phyloP scores from a whole-genome alignment of 257 asterid species.

The Nicotiana tomentosiformis region DNA sequence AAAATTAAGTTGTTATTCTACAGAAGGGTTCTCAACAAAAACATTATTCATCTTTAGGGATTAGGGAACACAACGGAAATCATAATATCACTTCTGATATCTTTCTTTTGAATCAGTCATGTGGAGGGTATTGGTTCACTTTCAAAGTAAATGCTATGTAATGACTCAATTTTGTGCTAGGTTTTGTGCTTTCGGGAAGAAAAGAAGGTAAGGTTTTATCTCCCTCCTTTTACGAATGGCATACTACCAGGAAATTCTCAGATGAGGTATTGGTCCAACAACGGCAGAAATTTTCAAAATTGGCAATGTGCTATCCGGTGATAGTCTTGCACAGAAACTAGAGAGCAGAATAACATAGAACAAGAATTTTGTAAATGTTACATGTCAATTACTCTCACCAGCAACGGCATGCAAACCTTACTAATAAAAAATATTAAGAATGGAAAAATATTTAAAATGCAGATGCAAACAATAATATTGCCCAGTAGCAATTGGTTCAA shows the following conservation, averaged over 20 bases:
- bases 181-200: neutral
- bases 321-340: neutral
- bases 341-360: neutral
- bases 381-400: neutral
- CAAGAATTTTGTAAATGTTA: neutral
- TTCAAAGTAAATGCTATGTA: neutral
- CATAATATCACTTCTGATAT: neutral
- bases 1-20: neutral
- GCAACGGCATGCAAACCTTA: neutral
- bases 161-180: neutral
- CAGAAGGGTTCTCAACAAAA: neutral
- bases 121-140: neutral
- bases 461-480: constrained; percentile 4
- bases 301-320: neutral
- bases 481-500: constrained; percentile 24
- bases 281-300: neutral
- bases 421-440: neutral
- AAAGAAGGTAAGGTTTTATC: neutral
- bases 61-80: neutral
- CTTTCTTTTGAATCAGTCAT: neutral
- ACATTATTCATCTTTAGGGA: neutral
- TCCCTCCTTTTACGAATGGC: neutral
- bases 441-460: neutral
- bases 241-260: neutral
- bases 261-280: neutral